These are phyloP conservation scores for Friedmanniomyces endolithicus DNA, from an alignment of 495 filamentous ascomycete species.

Conservation along the genomic window DNA sequence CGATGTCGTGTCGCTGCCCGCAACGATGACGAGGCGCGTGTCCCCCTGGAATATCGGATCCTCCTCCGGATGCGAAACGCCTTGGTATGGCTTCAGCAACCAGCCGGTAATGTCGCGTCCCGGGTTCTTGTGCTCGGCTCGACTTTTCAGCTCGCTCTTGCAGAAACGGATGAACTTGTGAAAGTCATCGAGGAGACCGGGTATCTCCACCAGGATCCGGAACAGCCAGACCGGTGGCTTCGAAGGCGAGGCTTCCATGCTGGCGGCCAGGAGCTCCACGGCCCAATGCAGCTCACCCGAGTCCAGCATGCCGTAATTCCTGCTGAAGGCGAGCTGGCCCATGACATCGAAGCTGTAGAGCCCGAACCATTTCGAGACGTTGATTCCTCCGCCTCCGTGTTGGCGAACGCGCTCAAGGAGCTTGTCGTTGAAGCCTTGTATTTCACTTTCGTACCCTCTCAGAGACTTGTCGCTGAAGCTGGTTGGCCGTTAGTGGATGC, in stretches of 20 bases:
- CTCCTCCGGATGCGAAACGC: conserved; percentile 1
- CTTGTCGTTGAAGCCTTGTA: conserved; percentile 23
- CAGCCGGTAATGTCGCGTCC: conserved; percentile 10
- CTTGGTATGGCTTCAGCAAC: conserved; percentile 9
- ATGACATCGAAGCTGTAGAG: conserved; percentile 32
- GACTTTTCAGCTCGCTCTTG: conserved; percentile 6
- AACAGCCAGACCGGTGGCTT: conserved; percentile 16
- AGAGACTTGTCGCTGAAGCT: conserved; percentile 23
- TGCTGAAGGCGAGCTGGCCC: conserved; percentile 29
- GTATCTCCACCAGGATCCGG: conserved; percentile 8
- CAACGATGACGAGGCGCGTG: conserved; percentile 18
- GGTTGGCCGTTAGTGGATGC: conserved; percentile 15
- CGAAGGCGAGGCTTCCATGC: conserved; percentile 17
- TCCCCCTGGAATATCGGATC: conserved; percentile 14
- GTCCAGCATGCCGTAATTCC: conserved; percentile 27
- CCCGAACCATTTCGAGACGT: conserved; percentile 31
- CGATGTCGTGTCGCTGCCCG: conserved; percentile 24
- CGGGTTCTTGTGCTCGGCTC: conserved; percentile 4
- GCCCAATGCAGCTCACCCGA: conserved; percentile 20
- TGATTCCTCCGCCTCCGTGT: conserved; percentile 19
- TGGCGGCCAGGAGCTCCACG: conserved; percentile 13
- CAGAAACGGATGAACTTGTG: conserved; percentile 14
- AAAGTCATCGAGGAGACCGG: conserved; percentile 8
- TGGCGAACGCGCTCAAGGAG: conserved; percentile 24
- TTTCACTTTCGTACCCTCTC: conserved; percentile 29